A percentile compares a stretch with the other conserved stretches of the same genome.
Evolutionary conservation across 495 filamentous ascomycete species (phyloP).

Genomic region (Penicillium salamii): DNA sequence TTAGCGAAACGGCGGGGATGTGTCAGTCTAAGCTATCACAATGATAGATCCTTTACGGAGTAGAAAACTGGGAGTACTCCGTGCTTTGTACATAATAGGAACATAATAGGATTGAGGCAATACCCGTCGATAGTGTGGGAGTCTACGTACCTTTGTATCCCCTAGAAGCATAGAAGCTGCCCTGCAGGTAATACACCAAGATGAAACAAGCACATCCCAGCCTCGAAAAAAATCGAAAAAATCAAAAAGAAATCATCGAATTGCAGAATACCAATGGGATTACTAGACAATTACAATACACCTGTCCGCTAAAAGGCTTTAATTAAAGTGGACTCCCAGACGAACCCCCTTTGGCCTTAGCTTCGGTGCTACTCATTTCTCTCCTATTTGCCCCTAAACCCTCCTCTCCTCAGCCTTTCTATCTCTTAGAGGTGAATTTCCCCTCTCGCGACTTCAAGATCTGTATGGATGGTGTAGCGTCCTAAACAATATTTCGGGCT

Average conservation of each 20-base stretch:
- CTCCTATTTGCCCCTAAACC: conserved; percentile 12
- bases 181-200: too few species aligned
- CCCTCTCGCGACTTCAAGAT: too few species aligned
- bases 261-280: neutral
- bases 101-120: too few species aligned
- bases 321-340: conserved; percentile 8
- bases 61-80: too few species aligned
- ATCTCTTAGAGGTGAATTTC: neutral
- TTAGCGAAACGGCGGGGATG: neutral
- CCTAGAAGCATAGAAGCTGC: too few species aligned
- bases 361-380: neutral
- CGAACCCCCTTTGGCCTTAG: conserved; percentile 18
- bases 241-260: neutral
- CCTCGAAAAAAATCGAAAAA: neutral
- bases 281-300: neutral
- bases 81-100: too few species aligned
- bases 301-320: neutral
- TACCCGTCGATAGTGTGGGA: too few species aligned
- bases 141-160: too few species aligned
- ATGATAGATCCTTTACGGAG: too few species aligned
- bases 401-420: neutral
- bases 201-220: too few species aligned
- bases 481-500: neutral
- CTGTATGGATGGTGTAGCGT: too few species aligned
- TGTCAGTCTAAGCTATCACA: neutral